Percentiles rank a stretch among this genome's conserved stretches.
phyloP scores from a whole-genome alignment of 2,329 filamentous ascomycete genomes.

The Thermoascus crustaceus region DNA sequence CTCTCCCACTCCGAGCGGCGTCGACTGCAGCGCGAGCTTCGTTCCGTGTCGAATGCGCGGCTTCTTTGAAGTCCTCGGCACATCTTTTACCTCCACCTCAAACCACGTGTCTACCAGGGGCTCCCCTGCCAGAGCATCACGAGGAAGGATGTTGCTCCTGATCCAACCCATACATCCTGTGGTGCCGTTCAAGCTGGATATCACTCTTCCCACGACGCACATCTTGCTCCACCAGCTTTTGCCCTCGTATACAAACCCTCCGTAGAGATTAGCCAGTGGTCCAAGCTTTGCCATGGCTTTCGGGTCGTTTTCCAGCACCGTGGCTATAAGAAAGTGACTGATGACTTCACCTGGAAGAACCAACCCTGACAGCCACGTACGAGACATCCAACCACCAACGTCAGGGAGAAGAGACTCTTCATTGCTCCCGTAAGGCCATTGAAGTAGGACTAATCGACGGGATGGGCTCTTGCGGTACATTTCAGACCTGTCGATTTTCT shows the following conservation, averaged over 20 bases:
- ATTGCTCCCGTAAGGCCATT: conserved; percentile 6
- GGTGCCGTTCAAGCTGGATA: conserved; percentile 39
- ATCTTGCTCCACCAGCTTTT: conserved; percentile 51
- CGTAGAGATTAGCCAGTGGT: conserved; percentile 44
- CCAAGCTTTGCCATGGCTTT: conserved; percentile 42
- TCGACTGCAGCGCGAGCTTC: conserved; percentile 31
- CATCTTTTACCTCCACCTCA: conserved; percentile 34
- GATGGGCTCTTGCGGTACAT: conserved; percentile 24
- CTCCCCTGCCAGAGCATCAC: conserved; percentile 19
- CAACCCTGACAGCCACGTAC: conserved; percentile 48
- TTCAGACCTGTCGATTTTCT: conserved; percentile 14
- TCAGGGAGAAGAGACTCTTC: conserved; percentile 16
- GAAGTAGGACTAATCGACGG: conserved; percentile 22
- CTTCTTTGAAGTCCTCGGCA: conserved; percentile 18
- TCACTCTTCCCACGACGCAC: conserved; percentile 46
- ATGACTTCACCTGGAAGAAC: conserved; percentile 48
- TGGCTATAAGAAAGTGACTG: conserved; percentile 48
- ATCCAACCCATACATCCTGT: conserved; percentile 51
- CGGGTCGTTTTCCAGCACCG: conserved; percentile 48
- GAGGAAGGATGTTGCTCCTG: conserved; percentile 33
- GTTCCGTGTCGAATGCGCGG: conserved; percentile 39
- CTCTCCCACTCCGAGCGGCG: conserved; percentile 32
- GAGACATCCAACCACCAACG: conserved; percentile 47
- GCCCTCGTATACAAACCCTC: conserved; percentile 45
- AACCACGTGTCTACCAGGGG: conserved; percentile 41